A percentile compares a stretch with the other conserved stretches of the same genome.
Conservation (phyloP, 305 asterid species). For the Solanum hybrid region DNA sequence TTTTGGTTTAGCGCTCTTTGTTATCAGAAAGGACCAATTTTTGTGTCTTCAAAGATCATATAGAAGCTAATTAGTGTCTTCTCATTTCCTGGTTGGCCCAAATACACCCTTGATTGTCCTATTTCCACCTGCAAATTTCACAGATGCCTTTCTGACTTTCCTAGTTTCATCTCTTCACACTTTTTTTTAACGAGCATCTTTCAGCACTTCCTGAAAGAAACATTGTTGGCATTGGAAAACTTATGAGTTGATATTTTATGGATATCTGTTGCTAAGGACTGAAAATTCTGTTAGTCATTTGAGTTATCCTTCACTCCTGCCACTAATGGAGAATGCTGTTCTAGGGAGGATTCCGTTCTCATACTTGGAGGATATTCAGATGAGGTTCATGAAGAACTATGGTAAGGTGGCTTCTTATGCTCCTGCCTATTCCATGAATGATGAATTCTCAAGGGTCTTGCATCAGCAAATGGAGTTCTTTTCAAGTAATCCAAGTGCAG, state of each 20-base stretch:
- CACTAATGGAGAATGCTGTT: neutral
- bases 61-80: neutral
- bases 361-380: conserved; percentile 86
- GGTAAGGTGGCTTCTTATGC: conserved; percentile 73
- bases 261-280: neutral
- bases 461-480: conserved; percentile 98
- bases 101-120: neutral
- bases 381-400: conserved; percentile 94
- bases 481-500: conserved; percentile 90
- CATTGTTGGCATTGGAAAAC: neutral
- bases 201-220: neutral
- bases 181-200: neutral
- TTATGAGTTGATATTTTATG: neutral
- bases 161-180: neutral
- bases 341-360: conserved; percentile 88
- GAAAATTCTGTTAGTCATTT: neutral
- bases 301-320: neutral
- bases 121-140: neutral
- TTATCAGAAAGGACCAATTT: neutral
- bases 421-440: conserved; percentile 97
- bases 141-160: neutral
- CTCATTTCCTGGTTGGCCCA: neutral
- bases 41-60: neutral
- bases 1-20: neutral
- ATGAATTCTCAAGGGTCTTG: conserved; percentile 89